phyloP scores from a whole-genome alignment of 768 basidiomycete genomes.

The Bullera alba region DNA sequence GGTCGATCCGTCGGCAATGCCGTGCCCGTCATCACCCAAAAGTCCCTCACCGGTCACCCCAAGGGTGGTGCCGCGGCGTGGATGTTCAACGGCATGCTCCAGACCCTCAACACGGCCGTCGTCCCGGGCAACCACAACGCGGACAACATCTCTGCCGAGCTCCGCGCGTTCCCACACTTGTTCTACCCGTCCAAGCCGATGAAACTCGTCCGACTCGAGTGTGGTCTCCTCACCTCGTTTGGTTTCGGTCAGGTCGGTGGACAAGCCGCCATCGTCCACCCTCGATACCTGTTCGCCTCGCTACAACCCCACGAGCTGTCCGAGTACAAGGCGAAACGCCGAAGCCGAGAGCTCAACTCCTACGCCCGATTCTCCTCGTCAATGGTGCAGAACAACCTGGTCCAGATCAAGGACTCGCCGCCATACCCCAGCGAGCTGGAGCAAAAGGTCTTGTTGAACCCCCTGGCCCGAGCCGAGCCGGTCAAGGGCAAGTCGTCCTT shows the following conservation, averaged over 20 bases:
- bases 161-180: constrained; percentile 79
- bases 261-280: constrained; percentile 76
- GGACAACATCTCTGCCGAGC: constrained; percentile 67
- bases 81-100: constrained; percentile 88
- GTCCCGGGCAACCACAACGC: constrained; percentile 95
- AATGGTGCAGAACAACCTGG: constrained; percentile 87
- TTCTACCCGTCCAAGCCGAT: constrained; percentile 98
- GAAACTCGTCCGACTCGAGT: constrained; percentile 75
- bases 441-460: constrained; percentile 78
- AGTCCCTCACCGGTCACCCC: constrained; percentile 91
- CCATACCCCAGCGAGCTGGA: constrained; percentile 84
- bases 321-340: constrained; percentile 58
- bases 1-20: constrained; percentile 89
- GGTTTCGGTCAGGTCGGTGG: constrained; percentile 99
- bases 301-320: constrained; percentile 71
- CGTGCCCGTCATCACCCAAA: constrained; percentile 95
- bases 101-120: constrained; percentile 74
- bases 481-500: constrained; percentile 66
- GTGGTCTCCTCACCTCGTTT: constrained; percentile 47
- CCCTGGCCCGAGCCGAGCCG: constrained; percentile 76
- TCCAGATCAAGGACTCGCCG: constrained; percentile 88
- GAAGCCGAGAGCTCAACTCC: constrained; percentile 55
- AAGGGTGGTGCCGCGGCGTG: constrained; percentile 99
- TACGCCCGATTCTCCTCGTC: constrained; percentile 67
- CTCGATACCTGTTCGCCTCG: constrained; percentile 80